phyloP scores from a whole-genome alignment of 352 stramenopile species.

The Pythium apleroticum region DNA sequence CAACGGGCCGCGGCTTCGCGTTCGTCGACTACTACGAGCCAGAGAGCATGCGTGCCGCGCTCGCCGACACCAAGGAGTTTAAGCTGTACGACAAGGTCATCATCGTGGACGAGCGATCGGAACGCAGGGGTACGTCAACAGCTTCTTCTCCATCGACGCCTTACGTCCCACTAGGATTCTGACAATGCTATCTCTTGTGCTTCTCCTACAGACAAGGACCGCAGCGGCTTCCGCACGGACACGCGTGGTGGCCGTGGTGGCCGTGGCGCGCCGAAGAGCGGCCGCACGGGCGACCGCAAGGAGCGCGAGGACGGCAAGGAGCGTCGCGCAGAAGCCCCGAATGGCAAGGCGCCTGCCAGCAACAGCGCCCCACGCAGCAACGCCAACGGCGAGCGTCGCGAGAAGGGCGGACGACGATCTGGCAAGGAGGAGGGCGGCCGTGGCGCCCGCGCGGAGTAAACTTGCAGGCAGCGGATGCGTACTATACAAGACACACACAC shows the following conservation, averaged over 20 bases:
- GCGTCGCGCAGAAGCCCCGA: constrained; percentile 21
- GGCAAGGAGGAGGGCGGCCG: constrained; percentile 55
- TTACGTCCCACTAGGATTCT: neutral
- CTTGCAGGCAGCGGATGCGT: constrained; percentile 10
- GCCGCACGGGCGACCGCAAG: constrained; percentile 57
- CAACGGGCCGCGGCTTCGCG: constrained; percentile 59
- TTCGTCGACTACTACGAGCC: constrained; percentile 85
- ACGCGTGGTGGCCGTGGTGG: constrained; percentile 50
- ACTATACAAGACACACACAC: constrained; percentile 30
- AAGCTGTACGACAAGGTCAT: constrained; percentile 77
- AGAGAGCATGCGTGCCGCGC: constrained; percentile 72
- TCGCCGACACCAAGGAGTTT: constrained; percentile 66
- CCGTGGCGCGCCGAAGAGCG: constrained; percentile 42
- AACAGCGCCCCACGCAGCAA: constrained; percentile 34
- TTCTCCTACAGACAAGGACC: constrained; percentile 36
- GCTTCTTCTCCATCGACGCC: neutral
- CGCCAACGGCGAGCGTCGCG: constrained; percentile 41
- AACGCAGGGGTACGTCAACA: constrained; percentile 59
- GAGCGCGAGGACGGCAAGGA: constrained; percentile 65
- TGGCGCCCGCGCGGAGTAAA: constrained; percentile 51
- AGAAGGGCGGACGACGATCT: constrained; percentile 66
- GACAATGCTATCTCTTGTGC: neutral
- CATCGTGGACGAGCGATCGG: constrained; percentile 66
- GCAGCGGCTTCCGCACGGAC: constrained; percentile 54
- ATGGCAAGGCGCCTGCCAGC: constrained; percentile 29